Conservation (phyloP, 352 stramenopile species). For the Globisporangium acanthophoron region DNA sequence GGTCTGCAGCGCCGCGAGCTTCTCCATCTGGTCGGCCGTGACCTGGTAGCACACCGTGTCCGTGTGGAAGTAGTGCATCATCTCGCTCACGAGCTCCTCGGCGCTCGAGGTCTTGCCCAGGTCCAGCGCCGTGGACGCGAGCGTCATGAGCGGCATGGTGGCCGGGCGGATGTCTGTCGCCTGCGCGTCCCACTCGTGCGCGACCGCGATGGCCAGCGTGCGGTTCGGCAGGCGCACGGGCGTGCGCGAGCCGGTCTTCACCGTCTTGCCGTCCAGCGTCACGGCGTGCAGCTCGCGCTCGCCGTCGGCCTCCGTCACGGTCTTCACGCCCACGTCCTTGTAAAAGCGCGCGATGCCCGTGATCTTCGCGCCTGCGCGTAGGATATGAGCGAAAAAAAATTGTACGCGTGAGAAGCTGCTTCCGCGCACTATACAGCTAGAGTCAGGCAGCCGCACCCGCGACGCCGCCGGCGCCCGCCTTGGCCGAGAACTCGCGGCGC, state of each 20-base stretch:
- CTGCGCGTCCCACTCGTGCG: slow-evolving; percentile 84
- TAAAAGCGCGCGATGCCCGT: slow-evolving; percentile 78
- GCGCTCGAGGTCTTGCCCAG: slow-evolving; percentile 48
- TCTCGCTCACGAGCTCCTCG: slow-evolving; percentile 62
- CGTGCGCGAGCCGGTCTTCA: slow-evolving; percentile 66
- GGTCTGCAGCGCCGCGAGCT: slow-evolving; percentile 71
- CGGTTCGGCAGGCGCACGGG: slow-evolving; percentile 58
- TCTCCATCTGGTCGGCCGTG: slow-evolving; percentile 73
- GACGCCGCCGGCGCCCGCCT: slow-evolving; percentile 35
- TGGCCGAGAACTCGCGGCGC: slow-evolving; percentile 39
- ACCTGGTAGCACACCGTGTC: slow-evolving; percentile 89
- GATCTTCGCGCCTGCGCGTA: slow-evolving; percentile 59
- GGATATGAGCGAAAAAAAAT: neutral
- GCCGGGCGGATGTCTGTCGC: slow-evolving; percentile 60
- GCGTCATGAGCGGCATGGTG: slow-evolving; percentile 87
- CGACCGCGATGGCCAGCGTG: slow-evolving; percentile 63
- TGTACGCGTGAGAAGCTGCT: neutral
- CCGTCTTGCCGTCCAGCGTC: slow-evolving; percentile 76
- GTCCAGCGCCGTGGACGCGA: slow-evolving; percentile 77
- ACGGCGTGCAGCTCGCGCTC: slow-evolving; percentile 40
- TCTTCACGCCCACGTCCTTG: slow-evolving; percentile 67
- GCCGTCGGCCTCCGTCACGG: slow-evolving; percentile 26
- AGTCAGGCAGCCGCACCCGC: slow-evolving; percentile 15
- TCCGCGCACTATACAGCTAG: slow-evolving; percentile 4
- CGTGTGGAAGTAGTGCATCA: slow-evolving; percentile 84